These are phyloP conservation scores for Xylaria castorea DNA, from an alignment of 495 filamentous ascomycete species.

Conservation along the genomic window DNA sequence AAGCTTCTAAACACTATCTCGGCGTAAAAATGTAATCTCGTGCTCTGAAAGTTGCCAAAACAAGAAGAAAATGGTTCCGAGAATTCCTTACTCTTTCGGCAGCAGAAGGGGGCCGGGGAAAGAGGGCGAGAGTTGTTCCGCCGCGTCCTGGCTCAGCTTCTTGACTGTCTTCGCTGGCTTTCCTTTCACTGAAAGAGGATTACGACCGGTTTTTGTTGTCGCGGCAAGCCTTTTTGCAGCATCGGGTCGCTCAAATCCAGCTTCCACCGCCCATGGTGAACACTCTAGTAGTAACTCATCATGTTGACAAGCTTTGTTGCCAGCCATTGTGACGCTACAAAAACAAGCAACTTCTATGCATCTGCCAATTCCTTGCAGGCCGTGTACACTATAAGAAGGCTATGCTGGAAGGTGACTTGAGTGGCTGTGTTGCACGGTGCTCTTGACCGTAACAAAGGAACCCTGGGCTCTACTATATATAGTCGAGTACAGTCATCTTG, in stretches of 20 bases:
- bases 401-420: not conserved
- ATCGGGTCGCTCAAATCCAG: slow-evolving; percentile 35
- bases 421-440: slow-evolving; percentile 2
- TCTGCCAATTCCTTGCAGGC: not conserved
- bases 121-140: slow-evolving; percentile 30
- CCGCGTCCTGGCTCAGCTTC: slow-evolving; percentile 23
- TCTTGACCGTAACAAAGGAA: not conserved
- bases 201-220: slow-evolving; percentile 39
- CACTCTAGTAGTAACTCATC: slow-evolving; percentile 39
- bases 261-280: slow-evolving; percentile 41
- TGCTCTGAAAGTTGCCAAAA: too few relatives aligned
- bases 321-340: not conserved
- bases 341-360: not conserved
- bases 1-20: too few relatives aligned
- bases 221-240: slow-evolving; percentile 40
- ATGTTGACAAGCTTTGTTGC: slow-evolving; percentile 34
- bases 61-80: too few relatives aligned
- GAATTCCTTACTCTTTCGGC: too few relatives aligned
- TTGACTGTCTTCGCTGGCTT: slow-evolving; percentile 11
- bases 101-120: slow-evolving; percentile 69
- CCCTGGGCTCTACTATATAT: not conserved
- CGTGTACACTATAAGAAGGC: not conserved
- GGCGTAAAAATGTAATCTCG: too few relatives aligned
- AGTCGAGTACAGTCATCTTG: not conserved
- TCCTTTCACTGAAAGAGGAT: slow-evolving; percentile 22